Evolutionary conservation across 805 yeast species (phyloP).

Genomic region (Wickerhamiella spandovensis): DNA sequence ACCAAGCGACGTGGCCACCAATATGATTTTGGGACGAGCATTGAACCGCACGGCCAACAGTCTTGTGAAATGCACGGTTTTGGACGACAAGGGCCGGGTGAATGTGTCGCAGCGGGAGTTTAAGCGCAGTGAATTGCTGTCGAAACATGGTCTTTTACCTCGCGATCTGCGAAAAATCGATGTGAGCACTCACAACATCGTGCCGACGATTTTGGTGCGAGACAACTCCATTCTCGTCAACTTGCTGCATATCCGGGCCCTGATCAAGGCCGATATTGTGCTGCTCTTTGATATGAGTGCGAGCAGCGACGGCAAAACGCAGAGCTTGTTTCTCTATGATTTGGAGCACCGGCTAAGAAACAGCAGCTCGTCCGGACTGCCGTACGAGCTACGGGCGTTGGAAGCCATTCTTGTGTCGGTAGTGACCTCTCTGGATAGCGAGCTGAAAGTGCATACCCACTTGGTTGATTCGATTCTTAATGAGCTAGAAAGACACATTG

Average conservation of each 20-base stretch:
- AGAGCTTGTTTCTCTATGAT: constrained; percentile 71
- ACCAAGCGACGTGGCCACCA: constrained; percentile 12
- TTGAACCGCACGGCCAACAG: constrained; percentile 16
- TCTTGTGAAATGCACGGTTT: constrained; percentile 66
- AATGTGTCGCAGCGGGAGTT: constrained; percentile 57
- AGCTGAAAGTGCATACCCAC: constrained; percentile 71
- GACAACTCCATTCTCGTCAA: constrained; percentile 67
- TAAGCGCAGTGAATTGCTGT: constrained; percentile 58
- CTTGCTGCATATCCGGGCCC: constrained; percentile 75
- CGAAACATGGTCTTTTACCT: constrained; percentile 68
- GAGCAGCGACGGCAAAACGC: constrained; percentile 42
- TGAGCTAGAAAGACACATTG: constrained; percentile 73
- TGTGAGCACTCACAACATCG: constrained; percentile 64
- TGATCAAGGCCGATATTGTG: constrained; percentile 68
- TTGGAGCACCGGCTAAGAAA: constrained; percentile 50
- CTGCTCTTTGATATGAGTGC: constrained; percentile 65
- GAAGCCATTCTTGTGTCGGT: constrained; percentile 79
- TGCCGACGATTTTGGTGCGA: constrained; percentile 78
- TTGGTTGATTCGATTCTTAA: constrained; percentile 58
- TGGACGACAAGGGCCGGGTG: constrained; percentile 57
- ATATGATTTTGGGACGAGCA: constrained; percentile 16
- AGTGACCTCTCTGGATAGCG: constrained; percentile 64
- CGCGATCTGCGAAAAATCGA: constrained; percentile 86
- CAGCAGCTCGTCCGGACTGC: constrained; percentile 34
- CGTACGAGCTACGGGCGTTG: constrained; percentile 83